phyloP scores from a whole-genome alignment of 73 alveolate species.

The Paramecium primaurelia region DNA sequence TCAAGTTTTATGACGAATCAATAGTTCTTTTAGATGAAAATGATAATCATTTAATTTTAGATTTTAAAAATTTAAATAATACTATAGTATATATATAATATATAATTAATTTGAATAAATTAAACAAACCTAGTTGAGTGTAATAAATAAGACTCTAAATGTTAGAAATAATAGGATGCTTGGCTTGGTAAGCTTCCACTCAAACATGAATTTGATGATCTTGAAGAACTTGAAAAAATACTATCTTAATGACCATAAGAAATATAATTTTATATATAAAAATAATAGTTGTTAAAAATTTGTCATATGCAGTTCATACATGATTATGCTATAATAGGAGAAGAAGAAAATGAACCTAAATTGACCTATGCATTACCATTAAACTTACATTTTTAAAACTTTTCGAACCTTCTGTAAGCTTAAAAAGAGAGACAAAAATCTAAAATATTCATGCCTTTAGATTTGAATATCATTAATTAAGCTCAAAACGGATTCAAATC shows the following conservation, averaged over 20 bases:
- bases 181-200: constrained; percentile 5
- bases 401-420: not conserved
- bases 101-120: too few species aligned
- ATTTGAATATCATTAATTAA: not conserved
- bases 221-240: not conserved
- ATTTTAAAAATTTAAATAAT: not conserved
- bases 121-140: too few species aligned
- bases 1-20: constrained; percentile 16
- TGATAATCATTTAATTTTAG: not conserved
- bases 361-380: not conserved
- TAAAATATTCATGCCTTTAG: not conserved
- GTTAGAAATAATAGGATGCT: not conserved
- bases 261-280: not conserved
- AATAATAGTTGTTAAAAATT: constrained; percentile 21
- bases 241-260: not conserved
- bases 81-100: too few species aligned
- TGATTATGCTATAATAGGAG: constrained; percentile 37
- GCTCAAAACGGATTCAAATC: not conserved
- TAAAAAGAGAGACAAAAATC: constrained; percentile 21
- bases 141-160: not conserved
- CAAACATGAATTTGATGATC: constrained; percentile 14
- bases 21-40: constrained; percentile 10
- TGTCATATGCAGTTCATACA: not conserved
- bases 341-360: not conserved
- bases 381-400: constrained; percentile 17